phyloP scores from a whole-genome alignment of 495 filamentous ascomycete species.

The Cryomyces antarcticus region DNA sequence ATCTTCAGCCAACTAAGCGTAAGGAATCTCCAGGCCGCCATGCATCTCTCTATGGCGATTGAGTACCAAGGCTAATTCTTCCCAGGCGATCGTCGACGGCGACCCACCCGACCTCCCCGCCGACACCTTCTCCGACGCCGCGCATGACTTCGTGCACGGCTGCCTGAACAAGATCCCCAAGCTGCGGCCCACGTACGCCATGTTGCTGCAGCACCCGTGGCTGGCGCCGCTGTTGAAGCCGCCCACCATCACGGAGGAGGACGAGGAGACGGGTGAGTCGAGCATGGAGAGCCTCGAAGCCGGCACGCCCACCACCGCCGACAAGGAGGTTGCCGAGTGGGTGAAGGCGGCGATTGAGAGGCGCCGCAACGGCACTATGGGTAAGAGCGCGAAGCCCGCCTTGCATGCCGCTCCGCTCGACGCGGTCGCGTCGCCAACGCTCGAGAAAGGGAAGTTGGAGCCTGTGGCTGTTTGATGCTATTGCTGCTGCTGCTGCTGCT shows the following conservation, averaged over 20 bases:
- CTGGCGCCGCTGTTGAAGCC: conserved; percentile 61
- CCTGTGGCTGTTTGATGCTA: no score
- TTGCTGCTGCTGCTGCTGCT: no score
- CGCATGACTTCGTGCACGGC: conserved; percentile 68
- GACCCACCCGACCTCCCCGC: conserved; percentile 71
- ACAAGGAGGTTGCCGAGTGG: conserved; percentile 71
- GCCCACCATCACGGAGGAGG: conserved; percentile 57
- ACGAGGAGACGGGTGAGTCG: conserved; percentile 34
- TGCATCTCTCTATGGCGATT: no score
- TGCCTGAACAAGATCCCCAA: conserved; percentile 88
- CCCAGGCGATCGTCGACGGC: conserved; percentile 88
- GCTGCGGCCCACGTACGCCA: conserved; percentile 72
- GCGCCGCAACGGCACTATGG: conserved; percentile 16
- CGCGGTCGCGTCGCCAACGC: conserved; percentile 13
- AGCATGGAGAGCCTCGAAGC: conserved; percentile 8
- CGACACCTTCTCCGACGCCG: conserved; percentile 55
- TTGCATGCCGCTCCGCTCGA: conserved; percentile 25
- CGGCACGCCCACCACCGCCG: conserved; percentile 26
- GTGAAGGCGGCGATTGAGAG: conserved; percentile 39
- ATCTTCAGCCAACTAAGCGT: conserved; percentile 96
- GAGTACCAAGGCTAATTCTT: background rate
- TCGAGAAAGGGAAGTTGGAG: conserved; percentile 1
- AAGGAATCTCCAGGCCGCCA: conserved; percentile 23
- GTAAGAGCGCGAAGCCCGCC: conserved; percentile 20
- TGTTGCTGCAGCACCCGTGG: conserved; percentile 80